Evolutionary conservation across 768 basidiomycete genomes (phyloP).

Genomic region (Podaxis sp.): DNA sequence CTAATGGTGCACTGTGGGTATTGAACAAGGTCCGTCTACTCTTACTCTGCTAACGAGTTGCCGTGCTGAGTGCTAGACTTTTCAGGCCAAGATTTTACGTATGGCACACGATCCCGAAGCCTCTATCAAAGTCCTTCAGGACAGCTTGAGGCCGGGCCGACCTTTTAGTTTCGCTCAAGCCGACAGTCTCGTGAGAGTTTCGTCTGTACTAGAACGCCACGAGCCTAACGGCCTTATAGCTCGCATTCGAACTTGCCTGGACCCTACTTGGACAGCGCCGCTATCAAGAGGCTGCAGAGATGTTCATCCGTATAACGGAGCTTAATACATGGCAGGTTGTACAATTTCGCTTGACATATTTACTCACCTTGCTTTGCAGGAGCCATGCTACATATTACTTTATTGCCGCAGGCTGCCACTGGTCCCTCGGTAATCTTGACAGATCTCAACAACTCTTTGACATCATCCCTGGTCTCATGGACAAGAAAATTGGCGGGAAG

Average conservation of each 20-base stretch:
- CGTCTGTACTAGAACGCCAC: background rate
- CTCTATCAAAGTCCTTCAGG: constrained; percentile 59
- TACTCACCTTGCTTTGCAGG: constrained; percentile 31
- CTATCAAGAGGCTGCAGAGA: constrained; percentile 65
- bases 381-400: constrained; percentile 78
- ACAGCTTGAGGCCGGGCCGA: constrained; percentile 50
- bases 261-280: constrained; percentile 41
- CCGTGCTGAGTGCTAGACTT: background rate
- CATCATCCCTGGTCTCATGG: constrained; percentile 52
- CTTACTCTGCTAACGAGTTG: background rate
- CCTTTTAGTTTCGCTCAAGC: constrained; percentile 63
- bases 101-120: constrained; percentile 62
- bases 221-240: constrained; percentile 27
- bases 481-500: constrained; percentile 61
- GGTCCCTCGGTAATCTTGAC: constrained; percentile 48
- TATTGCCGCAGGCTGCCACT: constrained; percentile 70
- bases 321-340: constrained; percentile 62
- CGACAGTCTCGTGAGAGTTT: constrained; percentile 56
- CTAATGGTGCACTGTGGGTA: constrained; percentile 69
- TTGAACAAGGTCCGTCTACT: constrained; percentile 50
- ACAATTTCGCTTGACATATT: background rate
- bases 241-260: constrained; percentile 79
- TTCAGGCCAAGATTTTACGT: constrained; percentile 71
- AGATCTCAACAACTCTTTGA: constrained; percentile 63
- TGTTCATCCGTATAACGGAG: constrained; percentile 58